These are phyloP conservation scores for Pezicula radicicola DNA, from an alignment of 2,329 filamentous ascomycete genomes.

Conservation along the genomic window DNA sequence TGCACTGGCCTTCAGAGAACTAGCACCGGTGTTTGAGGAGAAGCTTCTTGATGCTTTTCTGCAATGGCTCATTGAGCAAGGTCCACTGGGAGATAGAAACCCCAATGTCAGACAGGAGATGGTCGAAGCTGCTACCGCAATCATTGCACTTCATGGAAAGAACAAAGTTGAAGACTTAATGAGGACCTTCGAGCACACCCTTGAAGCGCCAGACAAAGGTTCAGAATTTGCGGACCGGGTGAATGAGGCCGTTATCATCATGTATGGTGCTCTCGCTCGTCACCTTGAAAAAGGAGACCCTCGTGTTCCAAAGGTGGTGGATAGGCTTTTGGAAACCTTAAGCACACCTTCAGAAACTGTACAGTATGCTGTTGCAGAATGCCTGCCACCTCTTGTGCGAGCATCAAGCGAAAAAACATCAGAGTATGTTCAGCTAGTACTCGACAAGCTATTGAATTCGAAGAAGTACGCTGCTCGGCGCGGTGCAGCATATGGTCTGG, in stretches of 20 bases:
- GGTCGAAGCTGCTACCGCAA: conserved; percentile 81
- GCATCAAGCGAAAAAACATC: conserved; percentile 75
- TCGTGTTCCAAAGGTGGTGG: conserved; percentile 84
- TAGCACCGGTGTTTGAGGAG: conserved; percentile 67
- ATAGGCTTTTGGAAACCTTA: conserved; percentile 79
- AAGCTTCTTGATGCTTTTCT: conserved; percentile 74
- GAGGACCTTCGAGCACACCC: conserved; percentile 82
- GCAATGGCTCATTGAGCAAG: conserved; percentile 79
- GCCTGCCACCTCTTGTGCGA: conserved; percentile 84
- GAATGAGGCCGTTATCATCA: conserved; percentile 95
- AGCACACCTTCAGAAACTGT: conserved; percentile 96
- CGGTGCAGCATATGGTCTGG: conserved; percentile 91
- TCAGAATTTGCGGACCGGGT: conserved; percentile 82
- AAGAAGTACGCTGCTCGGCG: conserved; percentile 92
- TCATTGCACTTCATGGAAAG: conserved; percentile 80
- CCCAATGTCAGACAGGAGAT: conserved; percentile 79
- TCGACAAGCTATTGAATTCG: conserved; percentile 77
- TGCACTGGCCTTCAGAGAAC: conserved; percentile 80
- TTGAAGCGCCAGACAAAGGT: conserved; percentile 82
- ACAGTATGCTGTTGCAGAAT: conserved; percentile 93
- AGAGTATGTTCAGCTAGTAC: conserved; percentile 76
- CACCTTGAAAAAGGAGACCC: conserved; percentile 83
- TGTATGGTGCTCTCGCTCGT: conserved; percentile 90
- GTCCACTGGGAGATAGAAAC: conserved; percentile 83
- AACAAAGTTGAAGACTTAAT: conserved; percentile 84